Conservation (phyloP, 805 yeast species). For the Lipomyces yamadae region DNA sequence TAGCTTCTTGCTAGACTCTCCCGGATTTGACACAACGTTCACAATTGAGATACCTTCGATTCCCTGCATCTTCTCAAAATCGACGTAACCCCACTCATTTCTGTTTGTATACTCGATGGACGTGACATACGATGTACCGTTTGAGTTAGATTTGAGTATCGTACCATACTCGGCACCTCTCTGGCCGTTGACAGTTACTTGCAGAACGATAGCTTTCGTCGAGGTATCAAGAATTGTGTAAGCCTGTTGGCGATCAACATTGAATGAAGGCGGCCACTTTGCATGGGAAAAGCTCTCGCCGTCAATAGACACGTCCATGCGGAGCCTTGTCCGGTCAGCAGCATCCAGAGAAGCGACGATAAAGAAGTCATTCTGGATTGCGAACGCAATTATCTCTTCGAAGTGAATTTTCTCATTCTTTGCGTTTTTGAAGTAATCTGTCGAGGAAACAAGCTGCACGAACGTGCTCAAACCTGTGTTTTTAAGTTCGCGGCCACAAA, state of each 20-base stretch:
- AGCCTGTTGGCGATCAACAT: constrained; percentile 64
- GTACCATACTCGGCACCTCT: constrained; percentile 70
- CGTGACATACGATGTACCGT: constrained; percentile 83
- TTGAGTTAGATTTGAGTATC: constrained; percentile 83
- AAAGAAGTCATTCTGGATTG: constrained; percentile 69
- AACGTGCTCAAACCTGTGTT: constrained; percentile 4
- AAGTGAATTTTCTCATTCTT: constrained; percentile 51
- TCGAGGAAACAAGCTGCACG: constrained; percentile 53
- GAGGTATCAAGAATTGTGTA: constrained; percentile 80
- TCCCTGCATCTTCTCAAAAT: constrained; percentile 81
- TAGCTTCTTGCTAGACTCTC: constrained; percentile 60
- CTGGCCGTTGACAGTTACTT: constrained; percentile 68
- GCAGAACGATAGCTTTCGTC: constrained; percentile 76
- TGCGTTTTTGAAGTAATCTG: constrained; percentile 48
- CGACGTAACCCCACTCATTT: constrained; percentile 74
- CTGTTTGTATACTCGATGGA: constrained; percentile 76
- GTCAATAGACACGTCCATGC: constrained; percentile 77
- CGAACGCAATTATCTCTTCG: constrained; percentile 71
- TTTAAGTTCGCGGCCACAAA: constrained; percentile 57
- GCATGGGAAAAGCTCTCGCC: constrained; percentile 80
- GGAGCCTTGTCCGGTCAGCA: constrained; percentile 56
- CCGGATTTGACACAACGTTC: constrained; percentile 67
- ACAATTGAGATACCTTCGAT: constrained; percentile 83
- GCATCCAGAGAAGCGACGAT: constrained; percentile 67
- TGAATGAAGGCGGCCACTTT: constrained; percentile 69